Evolutionary conservation across 352 stramenopile genomes (phyloP).

Genomic region (Phytophthora chlamydospora): DNA sequence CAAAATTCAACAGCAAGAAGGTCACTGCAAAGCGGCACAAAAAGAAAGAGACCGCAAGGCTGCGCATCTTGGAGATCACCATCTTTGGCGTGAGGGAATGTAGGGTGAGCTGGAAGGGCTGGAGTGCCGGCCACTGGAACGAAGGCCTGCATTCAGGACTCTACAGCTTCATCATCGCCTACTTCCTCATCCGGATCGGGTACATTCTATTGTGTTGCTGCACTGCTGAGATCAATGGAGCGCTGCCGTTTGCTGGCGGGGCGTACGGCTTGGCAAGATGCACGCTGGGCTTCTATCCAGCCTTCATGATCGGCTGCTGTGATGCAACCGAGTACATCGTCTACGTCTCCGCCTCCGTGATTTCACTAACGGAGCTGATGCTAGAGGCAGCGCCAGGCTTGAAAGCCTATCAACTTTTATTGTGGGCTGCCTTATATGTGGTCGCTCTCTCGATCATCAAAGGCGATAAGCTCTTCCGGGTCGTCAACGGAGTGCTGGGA

Average conservation of each 20-base stretch:
- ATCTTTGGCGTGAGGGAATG: constrained; percentile 35
- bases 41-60: background rate
- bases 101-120: no score
- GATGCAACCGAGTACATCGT: constrained; percentile 40
- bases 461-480: constrained; percentile 38
- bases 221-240: constrained; percentile 30
- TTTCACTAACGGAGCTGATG: constrained; percentile 37
- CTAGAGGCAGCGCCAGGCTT: constrained; percentile 13
- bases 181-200: constrained; percentile 19
- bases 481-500: constrained; percentile 33
- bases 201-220: constrained; percentile 33
- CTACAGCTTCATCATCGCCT: constrained; percentile 32
- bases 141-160: constrained; percentile 26
- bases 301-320: constrained; percentile 37
- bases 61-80: constrained; percentile 6
- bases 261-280: constrained; percentile 35
- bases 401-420: constrained; percentile 16
- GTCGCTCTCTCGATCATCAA: constrained; percentile 23
- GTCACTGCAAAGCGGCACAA: constrained; percentile 6
- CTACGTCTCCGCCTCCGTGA: constrained; percentile 34
- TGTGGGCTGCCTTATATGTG: constrained; percentile 34
- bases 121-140: no score
- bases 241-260: constrained; percentile 31
- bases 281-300: constrained; percentile 35
- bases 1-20: constrained; percentile 35